Percentiles rank a stretch among this genome's conserved stretches.
phyloP scores from a whole-genome alignment of 257 asterid genomes.

The Solanum arcanum region DNA sequence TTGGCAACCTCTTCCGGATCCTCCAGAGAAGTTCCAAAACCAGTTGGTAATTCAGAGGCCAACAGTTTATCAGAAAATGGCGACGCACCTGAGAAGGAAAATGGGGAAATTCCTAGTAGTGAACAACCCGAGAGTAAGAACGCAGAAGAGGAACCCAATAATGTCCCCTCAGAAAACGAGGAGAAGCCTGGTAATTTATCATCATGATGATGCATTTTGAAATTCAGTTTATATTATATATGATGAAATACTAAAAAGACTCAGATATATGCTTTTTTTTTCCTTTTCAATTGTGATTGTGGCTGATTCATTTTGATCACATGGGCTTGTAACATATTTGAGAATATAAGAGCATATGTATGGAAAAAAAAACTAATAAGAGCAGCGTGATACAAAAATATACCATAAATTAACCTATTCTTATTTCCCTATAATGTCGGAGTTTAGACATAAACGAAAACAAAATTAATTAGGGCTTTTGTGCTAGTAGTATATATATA shows the following conservation, averaged over 20 bases:
- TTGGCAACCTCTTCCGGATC: conserved; percentile 32
- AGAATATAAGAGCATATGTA: background rate
- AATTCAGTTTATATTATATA: background rate
- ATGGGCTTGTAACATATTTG: background rate
- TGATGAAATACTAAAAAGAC: background rate
- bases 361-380: no score
- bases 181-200: conserved; percentile 15
- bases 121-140: conserved; percentile 33
- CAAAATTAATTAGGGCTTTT: background rate
- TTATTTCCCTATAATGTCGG: background rate
- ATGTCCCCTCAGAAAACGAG: conserved; percentile 13
- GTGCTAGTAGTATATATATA: background rate
- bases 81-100: conserved; percentile 32
- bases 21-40: conserved; percentile 55
- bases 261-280: background rate
- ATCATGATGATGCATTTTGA: background rate
- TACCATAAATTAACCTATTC: background rate
- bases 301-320: background rate
- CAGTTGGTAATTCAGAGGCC: conserved; percentile 24
- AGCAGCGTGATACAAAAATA: background rate
- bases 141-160: conserved; percentile 22
- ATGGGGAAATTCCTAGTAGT: conserved; percentile 26
- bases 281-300: background rate
- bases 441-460: background rate
- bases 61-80: conserved; percentile 53